Conservation (phyloP, 2,329 filamentous ascomycete species). For the Didymosphaeria variabile region DNA sequence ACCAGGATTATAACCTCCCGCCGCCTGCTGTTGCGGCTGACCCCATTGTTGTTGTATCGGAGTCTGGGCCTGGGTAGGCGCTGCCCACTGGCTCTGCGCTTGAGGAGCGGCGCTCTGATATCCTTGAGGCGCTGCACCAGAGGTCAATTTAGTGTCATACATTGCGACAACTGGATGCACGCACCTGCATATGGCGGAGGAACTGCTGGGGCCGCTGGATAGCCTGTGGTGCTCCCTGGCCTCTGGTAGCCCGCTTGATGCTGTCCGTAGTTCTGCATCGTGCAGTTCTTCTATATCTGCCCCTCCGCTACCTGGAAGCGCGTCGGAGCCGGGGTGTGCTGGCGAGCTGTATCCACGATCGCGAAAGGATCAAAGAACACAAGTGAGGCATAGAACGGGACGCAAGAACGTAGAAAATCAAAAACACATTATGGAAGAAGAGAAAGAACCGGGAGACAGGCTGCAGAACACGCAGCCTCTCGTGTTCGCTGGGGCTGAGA, state of each 20-base stretch:
- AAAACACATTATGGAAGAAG: conserved; percentile 23
- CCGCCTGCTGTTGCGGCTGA: conserved; percentile 34
- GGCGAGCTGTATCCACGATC: background rate
- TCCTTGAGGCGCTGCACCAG: conserved; percentile 27
- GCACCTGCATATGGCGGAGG: conserved; percentile 44
- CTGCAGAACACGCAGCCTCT: conserved; percentile 22
- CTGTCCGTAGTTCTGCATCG: conserved; percentile 47
- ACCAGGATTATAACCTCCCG: conserved; percentile 42
- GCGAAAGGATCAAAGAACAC: conserved; percentile 17
- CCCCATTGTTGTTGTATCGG: conserved; percentile 36
- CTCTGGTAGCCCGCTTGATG: conserved; percentile 36
- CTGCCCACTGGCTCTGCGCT: conserved; percentile 42
- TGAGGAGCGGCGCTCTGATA: conserved; percentile 36
- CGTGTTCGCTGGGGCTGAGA: conserved; percentile 38
- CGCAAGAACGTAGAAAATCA: conserved; percentile 15
- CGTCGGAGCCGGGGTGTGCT: conserved; percentile 8
- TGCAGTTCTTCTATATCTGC: background rate
- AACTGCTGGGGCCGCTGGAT: conserved; percentile 31
- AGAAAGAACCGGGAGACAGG: conserved; percentile 30
- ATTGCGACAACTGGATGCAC: conserved; percentile 7
- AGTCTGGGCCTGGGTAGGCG: conserved; percentile 32
- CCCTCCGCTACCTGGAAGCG: conserved; percentile 1
- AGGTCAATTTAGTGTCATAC: conserved; percentile 5
- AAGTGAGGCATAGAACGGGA: conserved; percentile 18
- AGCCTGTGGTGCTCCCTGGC: conserved; percentile 43